Evolutionary conservation across 139 green algal genomes (phyloP).

Genomic region (Ulvella scutata): DNA sequence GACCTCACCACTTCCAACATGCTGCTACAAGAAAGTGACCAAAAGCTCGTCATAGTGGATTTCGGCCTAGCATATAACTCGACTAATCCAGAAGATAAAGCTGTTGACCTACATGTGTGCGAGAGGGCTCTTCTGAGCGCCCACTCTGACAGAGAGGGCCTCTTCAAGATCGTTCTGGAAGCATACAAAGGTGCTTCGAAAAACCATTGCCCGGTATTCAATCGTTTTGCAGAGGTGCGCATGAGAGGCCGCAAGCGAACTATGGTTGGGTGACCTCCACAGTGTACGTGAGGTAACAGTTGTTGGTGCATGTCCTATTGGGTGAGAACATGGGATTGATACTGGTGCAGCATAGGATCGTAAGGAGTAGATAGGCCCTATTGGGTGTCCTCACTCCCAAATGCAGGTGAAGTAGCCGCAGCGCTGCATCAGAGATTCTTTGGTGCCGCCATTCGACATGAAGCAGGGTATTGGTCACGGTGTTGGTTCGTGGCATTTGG

Average conservation of each 20-base stretch:
- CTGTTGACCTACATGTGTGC: slow-evolving; percentile 79
- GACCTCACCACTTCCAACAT: slow-evolving; percentile 85
- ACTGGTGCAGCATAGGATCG: no score
- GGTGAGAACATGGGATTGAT: no score
- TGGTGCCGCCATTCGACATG: no score
- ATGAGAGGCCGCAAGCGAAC: slow-evolving; percentile 57
- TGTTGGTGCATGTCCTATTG: no score
- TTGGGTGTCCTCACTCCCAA: no score
- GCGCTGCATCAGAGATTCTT: no score
- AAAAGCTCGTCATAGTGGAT: slow-evolving; percentile 59
- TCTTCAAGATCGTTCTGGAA: slow-evolving; percentile 49
- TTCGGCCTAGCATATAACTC: slow-evolving; percentile 68
- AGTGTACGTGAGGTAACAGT: no score
- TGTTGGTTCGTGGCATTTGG: no score
- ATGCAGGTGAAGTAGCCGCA: no score
- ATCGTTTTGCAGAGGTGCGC: slow-evolving; percentile 64
- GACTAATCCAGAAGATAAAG: slow-evolving; percentile 59
- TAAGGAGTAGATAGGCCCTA: no score
- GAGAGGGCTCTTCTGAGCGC: slow-evolving; percentile 65
- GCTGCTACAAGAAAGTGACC: slow-evolving; percentile 33
- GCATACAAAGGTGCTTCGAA: slow-evolving; percentile 46
- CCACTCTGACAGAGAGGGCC: slow-evolving; percentile 20
- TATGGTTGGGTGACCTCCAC: slow-evolving; percentile 56
- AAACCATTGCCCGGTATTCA: slow-evolving; percentile 55
- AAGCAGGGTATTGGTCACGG: no score